Percentiles rank a stretch among this genome's conserved stretches.
Evolutionary conservation across 805 yeast genomes (phyloP).

Genomic region (Myxozyma monticola): DNA sequence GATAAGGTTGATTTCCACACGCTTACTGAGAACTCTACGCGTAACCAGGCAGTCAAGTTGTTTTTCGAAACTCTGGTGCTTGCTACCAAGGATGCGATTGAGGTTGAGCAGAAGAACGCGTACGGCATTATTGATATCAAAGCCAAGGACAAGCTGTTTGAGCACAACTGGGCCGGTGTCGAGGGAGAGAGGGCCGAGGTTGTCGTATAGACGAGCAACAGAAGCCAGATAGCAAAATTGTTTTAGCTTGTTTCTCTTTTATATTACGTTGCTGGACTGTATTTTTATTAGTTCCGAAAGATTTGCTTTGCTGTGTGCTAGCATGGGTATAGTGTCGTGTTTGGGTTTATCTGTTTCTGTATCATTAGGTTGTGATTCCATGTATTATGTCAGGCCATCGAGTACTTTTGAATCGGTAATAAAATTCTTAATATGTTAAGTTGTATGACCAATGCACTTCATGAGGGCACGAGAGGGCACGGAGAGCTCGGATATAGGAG

Average conservation of each 20-base stretch:
- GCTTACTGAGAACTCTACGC: conserved; percentile 38
- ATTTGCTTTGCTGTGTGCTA: not conserved
- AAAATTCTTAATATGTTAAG: too few relatives aligned
- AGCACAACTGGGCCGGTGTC: conserved; percentile 8
- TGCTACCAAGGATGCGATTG: conserved; percentile 72
- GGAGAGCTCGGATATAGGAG: too few relatives aligned
- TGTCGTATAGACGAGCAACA: not conserved
- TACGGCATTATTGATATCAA: conserved; percentile 61
- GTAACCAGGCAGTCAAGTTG: conserved; percentile 62
- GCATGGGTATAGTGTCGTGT: not conserved
- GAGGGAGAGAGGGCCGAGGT: not conserved
- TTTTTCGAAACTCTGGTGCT: conserved; percentile 82
- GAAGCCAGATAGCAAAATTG: not conserved
- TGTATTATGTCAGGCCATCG: too few relatives aligned
- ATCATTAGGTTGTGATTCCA: too few relatives aligned
- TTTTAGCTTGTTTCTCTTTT: not conserved
- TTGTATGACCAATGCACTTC: too few relatives aligned
- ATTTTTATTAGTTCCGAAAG: not conserved
- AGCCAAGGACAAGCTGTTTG: conserved; percentile 46
- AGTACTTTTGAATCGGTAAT: too few relatives aligned
- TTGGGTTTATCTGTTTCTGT: not conserved
- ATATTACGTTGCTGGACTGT: too few relatives aligned
- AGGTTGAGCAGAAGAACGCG: conserved; percentile 57
- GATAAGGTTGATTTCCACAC: conserved; percentile 37
- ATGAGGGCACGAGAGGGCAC: too few relatives aligned